Base-by-base conservation (phyloP, 352 stramenopile genomes). In the Pythium sp. region DNA sequence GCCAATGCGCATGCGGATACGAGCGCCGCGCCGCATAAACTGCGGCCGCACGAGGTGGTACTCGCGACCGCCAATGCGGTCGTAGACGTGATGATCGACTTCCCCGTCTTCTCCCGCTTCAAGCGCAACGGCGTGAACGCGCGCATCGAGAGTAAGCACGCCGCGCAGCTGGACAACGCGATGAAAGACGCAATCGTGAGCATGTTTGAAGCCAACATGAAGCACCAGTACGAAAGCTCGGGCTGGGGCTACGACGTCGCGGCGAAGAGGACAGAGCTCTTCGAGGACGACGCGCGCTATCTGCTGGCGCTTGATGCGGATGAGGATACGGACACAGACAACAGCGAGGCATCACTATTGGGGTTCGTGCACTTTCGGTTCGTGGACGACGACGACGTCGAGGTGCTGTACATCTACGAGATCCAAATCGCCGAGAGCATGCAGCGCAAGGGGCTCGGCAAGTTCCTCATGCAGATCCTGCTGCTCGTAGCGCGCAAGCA, bases 401-500 rank as follows among this genome's bases (percentile, higher is more conserved):
- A 86, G 1, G 92, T 98, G 26, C 72, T 98, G 36, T 98, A 98
- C 78, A 73, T 98, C 7, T 98, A 97, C 77, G 95, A 98, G 80
- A 84, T 98, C 41, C 95, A 98, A 78, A 78, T 98, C 61, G 73
- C 78, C 11, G 30, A 72, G 51, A 59, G 47, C 3, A 73, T 75
- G 60, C 94, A 92, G 70, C 76, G 88, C 63, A 79, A 81, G 11
- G 94, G 94, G 0, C 59, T 98, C 0, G 95, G 95, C 55, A 94
- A 93, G 74, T 87, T 90, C 64, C 76, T 98, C n/a, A 98, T 98
- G 92, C 84, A 86, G 56, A 75, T 98, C 26, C 69, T 98, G 61
- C 79, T 97, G 66, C 70, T 93, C 14, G 84, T 98, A 38, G 92
- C 84, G 32, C 72, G 80, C 38, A 77, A 87, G 61, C 79, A 90